Conservation (phyloP, 306 rosid species). For the Gynostemma pentaphyllum region DNA sequence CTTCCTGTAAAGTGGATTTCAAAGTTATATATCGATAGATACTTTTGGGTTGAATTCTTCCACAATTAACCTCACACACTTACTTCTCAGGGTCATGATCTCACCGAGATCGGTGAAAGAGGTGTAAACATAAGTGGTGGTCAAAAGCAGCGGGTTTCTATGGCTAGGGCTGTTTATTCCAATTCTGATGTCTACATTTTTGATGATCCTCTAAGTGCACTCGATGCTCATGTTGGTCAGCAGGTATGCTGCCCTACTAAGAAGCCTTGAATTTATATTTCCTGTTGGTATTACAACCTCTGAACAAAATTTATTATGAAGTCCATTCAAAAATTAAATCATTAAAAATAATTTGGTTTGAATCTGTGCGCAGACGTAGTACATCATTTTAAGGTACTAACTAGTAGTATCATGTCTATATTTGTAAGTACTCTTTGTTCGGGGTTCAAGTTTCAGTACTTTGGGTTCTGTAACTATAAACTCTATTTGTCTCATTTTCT, state of each 20-base stretch:
- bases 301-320: not conserved
- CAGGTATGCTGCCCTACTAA: conserved; percentile 41
- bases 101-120: conserved; percentile 91
- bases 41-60: conserved; percentile 2
- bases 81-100: conserved; percentile 53
- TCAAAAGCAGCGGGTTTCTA: conserved; percentile 85
- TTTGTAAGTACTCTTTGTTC: not conserved
- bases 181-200: conserved; percentile 69
- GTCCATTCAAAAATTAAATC: not conserved
- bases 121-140: conserved; percentile 96
- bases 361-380: not conserved
- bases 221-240: conserved; percentile 75
- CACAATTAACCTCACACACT: not conserved
- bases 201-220: conserved; percentile 93
- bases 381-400: not conserved
- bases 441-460: not conserved
- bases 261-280: conserved; percentile 6
- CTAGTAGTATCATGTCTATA: not conserved
- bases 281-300: not conserved
- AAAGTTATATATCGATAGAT: not conserved
- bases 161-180: conserved; percentile 88
- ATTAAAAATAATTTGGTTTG: conserved; percentile 21
- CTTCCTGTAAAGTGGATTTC: conserved; percentile 60
- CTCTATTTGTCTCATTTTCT: too few species aligned
- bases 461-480: conserved; percentile 1